Evolutionary conservation across 2,329 filamentous ascomycete species (phyloP), one percentile per base, ranked within the genome.

Genomic region (Neoscytalidium dimidiatum): DNA sequence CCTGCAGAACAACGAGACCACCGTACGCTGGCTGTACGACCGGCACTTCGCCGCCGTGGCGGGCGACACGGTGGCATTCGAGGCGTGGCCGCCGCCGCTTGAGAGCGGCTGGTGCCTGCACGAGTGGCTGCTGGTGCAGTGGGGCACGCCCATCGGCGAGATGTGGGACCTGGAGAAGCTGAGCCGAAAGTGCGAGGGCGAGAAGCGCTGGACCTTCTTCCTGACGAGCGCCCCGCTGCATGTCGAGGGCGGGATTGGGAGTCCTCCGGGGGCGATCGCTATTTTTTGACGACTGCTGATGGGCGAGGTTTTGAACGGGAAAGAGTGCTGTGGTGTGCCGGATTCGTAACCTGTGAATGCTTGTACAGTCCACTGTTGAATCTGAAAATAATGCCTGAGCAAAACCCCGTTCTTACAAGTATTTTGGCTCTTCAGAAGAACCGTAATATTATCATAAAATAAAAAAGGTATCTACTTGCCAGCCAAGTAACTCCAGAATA

Each of bases 181-280:
- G 48, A 81, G 84, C 3, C 78, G 77, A 41, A 81, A 84, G 58
- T 86, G 85, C 69, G 86, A 84, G 68, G 78, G 80, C 69, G 75
- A 82, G 71, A 77, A 80, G 29, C 76, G 83, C 26, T 88, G 83
- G 71, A 85, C 80, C 2, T 90, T 89, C 70, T 82, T 90, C 74
- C 78, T 90, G 6, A 86, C 83, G 0, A 88, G 85, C 68, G 80
- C 81, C 29, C 86, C 87, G 0, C 72, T 88, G 66, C 88, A 89
- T 67, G 74, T 75, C 62, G 66, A 71, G 68, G 83, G 85, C 13
- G 75, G 75, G 38, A 73, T 77, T n/a, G 75, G 74, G 7, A 75
- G 73, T 66, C 74, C 75, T 7, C 74, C 74, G 1, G 76, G 76
- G 62, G 75, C 73, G 2, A 74, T 77, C 31, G 74, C 74, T 0